Conservation (phyloP, 331 rosid genomes). For the Prunus yedoensis region DNA sequence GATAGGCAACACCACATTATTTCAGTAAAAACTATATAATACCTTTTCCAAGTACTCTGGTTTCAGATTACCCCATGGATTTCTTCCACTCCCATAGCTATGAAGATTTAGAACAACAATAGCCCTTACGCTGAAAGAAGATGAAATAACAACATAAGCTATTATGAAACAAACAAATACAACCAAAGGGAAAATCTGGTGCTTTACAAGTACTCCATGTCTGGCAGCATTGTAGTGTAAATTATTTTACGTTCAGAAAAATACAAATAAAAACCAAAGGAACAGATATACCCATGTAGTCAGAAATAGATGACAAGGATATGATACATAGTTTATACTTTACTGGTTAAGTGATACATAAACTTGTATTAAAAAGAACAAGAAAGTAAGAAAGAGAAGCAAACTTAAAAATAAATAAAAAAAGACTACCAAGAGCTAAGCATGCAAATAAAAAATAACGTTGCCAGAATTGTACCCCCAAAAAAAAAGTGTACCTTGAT, state of each 20-base stretch:
- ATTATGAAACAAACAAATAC: conserved; percentile 3
- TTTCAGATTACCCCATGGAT: conserved; percentile 90
- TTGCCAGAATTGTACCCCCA: neutral
- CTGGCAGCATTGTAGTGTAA: neutral
- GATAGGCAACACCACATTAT: conserved; percentile 10
- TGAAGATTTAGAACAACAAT: conserved; percentile 90
- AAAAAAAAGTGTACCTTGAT: conserved; percentile 47
- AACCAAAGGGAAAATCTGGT: neutral
- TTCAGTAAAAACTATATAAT: conserved; percentile 16
- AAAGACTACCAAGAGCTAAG: neutral
- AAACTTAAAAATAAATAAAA: neutral
- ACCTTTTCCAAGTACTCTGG: conserved; percentile 97
- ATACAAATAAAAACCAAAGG: neutral
- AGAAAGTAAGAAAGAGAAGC: neutral
- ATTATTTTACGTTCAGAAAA: neutral
- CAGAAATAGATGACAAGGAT: neutral
- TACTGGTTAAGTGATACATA: neutral
- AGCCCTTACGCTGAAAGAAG: conserved; percentile 76
- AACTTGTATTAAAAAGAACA: neutral
- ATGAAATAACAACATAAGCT: conserved; percentile 26
- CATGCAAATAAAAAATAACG: neutral
- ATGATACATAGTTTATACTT: neutral
- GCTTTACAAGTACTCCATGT: neutral
- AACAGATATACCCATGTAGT: neutral
- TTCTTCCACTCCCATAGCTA: conserved; percentile 97